Percentiles rank a stretch among this genome's conserved stretches.
Evolutionary conservation across 371 early-diverging fungal genomes (phyloP).

Genomic region (Coemansia sp.): DNA sequence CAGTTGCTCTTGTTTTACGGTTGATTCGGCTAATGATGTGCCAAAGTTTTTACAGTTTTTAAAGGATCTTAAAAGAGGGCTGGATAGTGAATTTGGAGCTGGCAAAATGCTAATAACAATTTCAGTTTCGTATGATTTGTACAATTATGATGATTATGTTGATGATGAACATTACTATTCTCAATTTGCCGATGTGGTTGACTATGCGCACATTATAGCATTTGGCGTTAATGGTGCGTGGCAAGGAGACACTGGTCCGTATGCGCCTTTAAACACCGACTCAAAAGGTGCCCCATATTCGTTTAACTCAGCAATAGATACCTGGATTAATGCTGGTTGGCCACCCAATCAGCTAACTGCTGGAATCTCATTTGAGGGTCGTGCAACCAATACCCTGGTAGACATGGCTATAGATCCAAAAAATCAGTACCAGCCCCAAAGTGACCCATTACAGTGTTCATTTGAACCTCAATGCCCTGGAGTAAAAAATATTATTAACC

Average conservation of each 20-base stretch:
- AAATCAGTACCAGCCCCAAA: background rate
- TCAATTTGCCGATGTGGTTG: slow-evolving; percentile 62
- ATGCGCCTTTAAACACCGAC: slow-evolving; percentile 60
- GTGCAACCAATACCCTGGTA: background rate
- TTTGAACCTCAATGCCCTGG: background rate
- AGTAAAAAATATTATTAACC: slow-evolving; percentile 7
- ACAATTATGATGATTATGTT: slow-evolving; percentile 51
- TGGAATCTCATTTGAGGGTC: background rate
- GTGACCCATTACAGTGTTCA: background rate
- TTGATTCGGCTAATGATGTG: background rate
- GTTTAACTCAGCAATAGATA: slow-evolving; percentile 27
- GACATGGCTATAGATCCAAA: background rate
- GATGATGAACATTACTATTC: slow-evolving; percentile 57
- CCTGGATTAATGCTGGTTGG: slow-evolving; percentile 14
- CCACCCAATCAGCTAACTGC: background rate
- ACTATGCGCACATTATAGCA: slow-evolving; percentile 66
- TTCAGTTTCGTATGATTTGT: slow-evolving; percentile 66
- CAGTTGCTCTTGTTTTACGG: background rate
- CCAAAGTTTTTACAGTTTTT: background rate
- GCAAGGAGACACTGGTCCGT: slow-evolving; percentile 61
- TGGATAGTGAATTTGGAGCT: background rate
- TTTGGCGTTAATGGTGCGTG: slow-evolving; percentile 65
- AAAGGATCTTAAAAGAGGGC: background rate
- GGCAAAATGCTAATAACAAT: slow-evolving; percentile 64
- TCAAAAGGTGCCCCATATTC: slow-evolving; percentile 52